Conservation (phyloP, 2,329 filamentous ascomycete species). For the Hypoxylon sp. region DNA sequence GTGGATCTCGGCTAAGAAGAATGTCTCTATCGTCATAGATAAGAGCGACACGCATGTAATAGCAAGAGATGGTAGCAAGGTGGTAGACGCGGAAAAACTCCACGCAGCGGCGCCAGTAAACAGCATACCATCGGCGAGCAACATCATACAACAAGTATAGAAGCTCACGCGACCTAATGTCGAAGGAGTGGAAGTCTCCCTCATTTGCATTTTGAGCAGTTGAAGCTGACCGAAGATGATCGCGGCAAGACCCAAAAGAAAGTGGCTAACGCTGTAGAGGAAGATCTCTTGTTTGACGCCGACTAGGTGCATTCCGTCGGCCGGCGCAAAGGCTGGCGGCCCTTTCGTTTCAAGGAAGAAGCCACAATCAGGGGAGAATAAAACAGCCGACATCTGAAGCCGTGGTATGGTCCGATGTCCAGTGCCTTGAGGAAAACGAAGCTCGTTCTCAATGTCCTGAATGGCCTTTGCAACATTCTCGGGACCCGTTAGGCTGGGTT, state of each 20-base stretch:
- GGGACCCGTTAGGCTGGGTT: conserved; percentile 49
- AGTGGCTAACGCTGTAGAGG: conserved; percentile 67
- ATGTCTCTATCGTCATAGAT: conserved; percentile 67
- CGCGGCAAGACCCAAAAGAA: conserved; percentile 66
- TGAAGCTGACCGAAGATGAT: conserved; percentile 71
- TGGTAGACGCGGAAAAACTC: conserved; percentile 67
- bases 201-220: conserved; percentile 73
- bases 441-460: conserved; percentile 69
- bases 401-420: conserved; percentile 66
- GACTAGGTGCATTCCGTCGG: conserved; percentile 66
- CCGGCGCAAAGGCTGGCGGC: conserved; percentile 64
- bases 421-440: conserved; percentile 70
- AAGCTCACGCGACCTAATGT: conserved; percentile 75
- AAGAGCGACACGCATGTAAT: conserved; percentile 66
- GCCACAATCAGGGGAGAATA: conserved; percentile 76
- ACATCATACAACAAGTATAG: conserved; percentile 70
- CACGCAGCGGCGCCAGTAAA: conserved; percentile 68
- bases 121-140: conserved; percentile 70
- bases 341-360: conserved; percentile 75
- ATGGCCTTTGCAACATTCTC: conserved; percentile 58
- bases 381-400: conserved; percentile 71
- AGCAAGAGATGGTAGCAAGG: conserved; percentile 67
- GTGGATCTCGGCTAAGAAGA: conserved; percentile 70
- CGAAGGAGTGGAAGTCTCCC: conserved; percentile 74
- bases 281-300: conserved; percentile 72